Evolutionary conservation across 805 yeast species (phyloP), one percentile per base, ranked within the genome.

Genomic region (Saturnispora serradocipensis): DNA sequence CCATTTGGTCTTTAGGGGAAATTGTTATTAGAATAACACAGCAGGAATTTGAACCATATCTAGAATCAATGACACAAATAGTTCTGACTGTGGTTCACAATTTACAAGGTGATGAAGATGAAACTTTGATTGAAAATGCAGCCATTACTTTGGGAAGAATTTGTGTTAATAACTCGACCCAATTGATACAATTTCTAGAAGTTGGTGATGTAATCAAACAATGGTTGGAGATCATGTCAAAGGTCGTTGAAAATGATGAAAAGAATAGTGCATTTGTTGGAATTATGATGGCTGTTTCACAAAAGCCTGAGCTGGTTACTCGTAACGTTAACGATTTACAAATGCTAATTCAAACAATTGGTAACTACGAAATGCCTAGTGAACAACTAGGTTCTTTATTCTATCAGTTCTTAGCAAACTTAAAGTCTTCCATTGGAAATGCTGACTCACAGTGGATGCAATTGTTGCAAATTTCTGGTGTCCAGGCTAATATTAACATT

Each of bases 1-100:
- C 98, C 1, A 81, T 88, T 47, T 93, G 99, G 99, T 80, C 96
- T 2, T 69, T 86, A 13, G 98, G 99, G 43, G 96, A 93, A 65
- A 80, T 93, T 30, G 75, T 88, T 3, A 72, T 89, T 61, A 77
- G 86, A 51, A 61, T 78, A 15, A 64, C 75, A 3, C 66, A 66
- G 20, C 70, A 72, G 1, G 72, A 73, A 39, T 58, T 83, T 55
- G 69, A 68, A 43, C 81, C 80, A 15, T 84, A 76, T 60, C 64
- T 83, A 44, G 68, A 65, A 38, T 80, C 80, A 54, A 66, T 85
- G 56, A 71, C 82, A 54, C 73, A 71, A 43, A 66, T 81, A 22
- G 66, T 87, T 51, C 77, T 84, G 15, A 81, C 82, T 7, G 73
- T 84, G n/a, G 64, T 87, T 45, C 72, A 76, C 54, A 69, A 79